Evolutionary conservation across 768 basidiomycete genomes (phyloP).

Genomic region (Sistotremastrum suecicum): DNA sequence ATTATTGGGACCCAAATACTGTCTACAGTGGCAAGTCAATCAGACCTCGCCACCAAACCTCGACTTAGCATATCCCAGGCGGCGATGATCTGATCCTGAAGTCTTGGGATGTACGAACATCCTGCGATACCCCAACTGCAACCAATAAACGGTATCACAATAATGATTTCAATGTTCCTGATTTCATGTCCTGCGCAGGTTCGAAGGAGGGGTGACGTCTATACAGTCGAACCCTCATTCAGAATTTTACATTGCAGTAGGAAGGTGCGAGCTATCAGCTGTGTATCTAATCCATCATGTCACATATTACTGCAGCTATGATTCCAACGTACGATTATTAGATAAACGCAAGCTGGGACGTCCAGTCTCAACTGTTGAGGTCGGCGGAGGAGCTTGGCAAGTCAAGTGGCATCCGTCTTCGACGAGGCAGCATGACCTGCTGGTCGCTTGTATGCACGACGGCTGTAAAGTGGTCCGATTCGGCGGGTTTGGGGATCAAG

Average conservation of each 20-base stretch:
- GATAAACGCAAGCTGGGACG: constrained; percentile 56
- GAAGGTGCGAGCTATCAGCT: constrained; percentile 42
- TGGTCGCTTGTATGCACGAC: constrained; percentile 97
- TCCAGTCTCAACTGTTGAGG: constrained; percentile 45
- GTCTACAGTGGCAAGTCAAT: constrained; percentile 63
- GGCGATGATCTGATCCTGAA: constrained; percentile 89
- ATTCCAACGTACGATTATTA: constrained; percentile 65
- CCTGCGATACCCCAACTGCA: constrained; percentile 42
- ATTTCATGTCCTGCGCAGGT: constrained; percentile 31
- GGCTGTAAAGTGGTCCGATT: constrained; percentile 79
- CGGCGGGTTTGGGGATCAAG: constrained; percentile 9
- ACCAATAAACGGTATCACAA: constrained; percentile 52
- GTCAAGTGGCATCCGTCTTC: constrained; percentile 86
- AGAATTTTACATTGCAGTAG: constrained; percentile 78
- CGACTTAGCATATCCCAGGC: constrained; percentile 30
- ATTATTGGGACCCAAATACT: constrained; percentile 68
- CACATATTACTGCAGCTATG: constrained; percentile 44
- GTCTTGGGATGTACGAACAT: constrained; percentile 76
- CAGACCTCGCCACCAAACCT: neutral
- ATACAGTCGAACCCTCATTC: constrained; percentile 73
- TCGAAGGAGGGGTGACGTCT: constrained; percentile 84
- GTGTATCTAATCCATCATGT: neutral
- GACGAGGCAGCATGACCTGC: constrained; percentile 52
- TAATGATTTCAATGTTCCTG: neutral
- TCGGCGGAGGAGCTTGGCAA: constrained; percentile 92